phyloP scores from a whole-genome alignment of 441 rosid species.

The Brassica balearica region DNA sequence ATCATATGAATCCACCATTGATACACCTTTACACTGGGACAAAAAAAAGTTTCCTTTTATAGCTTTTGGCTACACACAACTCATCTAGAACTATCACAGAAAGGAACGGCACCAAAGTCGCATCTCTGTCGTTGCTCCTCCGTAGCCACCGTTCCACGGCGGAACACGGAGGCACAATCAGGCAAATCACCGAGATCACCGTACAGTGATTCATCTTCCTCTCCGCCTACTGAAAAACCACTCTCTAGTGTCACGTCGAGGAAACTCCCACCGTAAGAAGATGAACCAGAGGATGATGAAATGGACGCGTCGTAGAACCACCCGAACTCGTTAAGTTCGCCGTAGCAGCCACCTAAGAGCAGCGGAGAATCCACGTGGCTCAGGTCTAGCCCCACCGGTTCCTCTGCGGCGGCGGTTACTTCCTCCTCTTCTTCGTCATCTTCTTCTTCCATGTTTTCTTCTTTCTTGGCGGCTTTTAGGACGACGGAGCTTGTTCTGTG shows the following conservation, averaged over 20 bases:
- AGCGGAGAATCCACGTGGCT: constrained; percentile 47
- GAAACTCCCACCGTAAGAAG: constrained; percentile 31
- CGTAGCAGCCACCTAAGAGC: constrained; percentile 44
- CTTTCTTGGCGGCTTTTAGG: constrained; percentile 40
- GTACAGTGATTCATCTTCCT: constrained; percentile 53
- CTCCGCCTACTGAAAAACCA: constrained; percentile 37
- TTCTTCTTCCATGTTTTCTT: constrained; percentile 28
- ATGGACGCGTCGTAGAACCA: constrained; percentile 56
- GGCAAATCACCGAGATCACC: constrained; percentile 58
- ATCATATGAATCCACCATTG: constrained; percentile 39
- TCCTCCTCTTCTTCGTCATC: constrained; percentile 30
- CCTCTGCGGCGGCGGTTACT: constrained; percentile 21
- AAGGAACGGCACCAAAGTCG: constrained; percentile 47
- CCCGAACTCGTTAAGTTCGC: constrained; percentile 46
- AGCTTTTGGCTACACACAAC: constrained; percentile 26
- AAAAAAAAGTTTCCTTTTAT: background rate
- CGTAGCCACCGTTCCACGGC: constrained; percentile 39
- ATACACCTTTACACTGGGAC: constrained; percentile 41
- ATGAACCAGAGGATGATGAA: constrained; percentile 32
- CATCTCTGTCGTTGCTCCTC: constrained; percentile 48
- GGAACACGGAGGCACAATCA: constrained; percentile 52
- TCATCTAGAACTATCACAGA: constrained; percentile 49
- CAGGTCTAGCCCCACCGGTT: constrained; percentile 39
- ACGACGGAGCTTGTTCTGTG: constrained; percentile 31
- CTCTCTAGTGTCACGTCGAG: constrained; percentile 39